Conservation (phyloP, 148 eudicot species). For the Rhododendron griersonianum region DNA sequence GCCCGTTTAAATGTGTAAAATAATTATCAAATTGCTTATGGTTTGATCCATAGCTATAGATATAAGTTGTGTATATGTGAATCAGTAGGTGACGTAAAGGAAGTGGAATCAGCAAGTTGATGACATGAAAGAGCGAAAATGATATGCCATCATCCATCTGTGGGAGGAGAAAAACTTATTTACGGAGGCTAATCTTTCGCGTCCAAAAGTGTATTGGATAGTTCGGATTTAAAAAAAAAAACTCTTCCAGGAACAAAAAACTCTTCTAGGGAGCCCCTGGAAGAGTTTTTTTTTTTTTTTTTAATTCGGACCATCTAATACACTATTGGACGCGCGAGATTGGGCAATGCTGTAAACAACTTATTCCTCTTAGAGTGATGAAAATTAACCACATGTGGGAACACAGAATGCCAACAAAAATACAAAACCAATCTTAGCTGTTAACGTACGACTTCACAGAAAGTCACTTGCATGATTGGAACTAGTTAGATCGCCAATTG, state of each 20-base stretch:
- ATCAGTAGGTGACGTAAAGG: background rate
- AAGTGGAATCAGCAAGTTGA: too few species aligned
- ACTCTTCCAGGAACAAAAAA: too few species aligned
- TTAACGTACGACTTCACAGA: background rate
- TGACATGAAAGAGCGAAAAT: background rate
- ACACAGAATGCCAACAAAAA: background rate
- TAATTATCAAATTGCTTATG: background rate
- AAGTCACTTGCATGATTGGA: background rate
- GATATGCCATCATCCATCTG: background rate
- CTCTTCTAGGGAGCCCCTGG: too few species aligned
- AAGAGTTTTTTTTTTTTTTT: too few species aligned
- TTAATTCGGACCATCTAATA: too few species aligned
- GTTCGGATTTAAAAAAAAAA: too few species aligned
- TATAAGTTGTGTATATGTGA: background rate
- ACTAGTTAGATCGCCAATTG: background rate
- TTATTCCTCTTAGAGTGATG: background rate
- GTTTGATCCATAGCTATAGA: background rate
- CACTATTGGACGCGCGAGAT: too few species aligned
- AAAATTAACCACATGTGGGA: background rate
- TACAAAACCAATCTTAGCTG: background rate
- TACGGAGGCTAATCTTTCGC: too few species aligned
- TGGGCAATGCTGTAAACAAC: too few species aligned
- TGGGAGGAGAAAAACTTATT: background rate
- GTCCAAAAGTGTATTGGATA: too few species aligned
- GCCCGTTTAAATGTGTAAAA: background rate